Percentiles rank a stretch among this genome's conserved stretches.
phyloP scores from a whole-genome alignment of 805 yeast species.

The Wickerhamomyces chambardii region DNA sequence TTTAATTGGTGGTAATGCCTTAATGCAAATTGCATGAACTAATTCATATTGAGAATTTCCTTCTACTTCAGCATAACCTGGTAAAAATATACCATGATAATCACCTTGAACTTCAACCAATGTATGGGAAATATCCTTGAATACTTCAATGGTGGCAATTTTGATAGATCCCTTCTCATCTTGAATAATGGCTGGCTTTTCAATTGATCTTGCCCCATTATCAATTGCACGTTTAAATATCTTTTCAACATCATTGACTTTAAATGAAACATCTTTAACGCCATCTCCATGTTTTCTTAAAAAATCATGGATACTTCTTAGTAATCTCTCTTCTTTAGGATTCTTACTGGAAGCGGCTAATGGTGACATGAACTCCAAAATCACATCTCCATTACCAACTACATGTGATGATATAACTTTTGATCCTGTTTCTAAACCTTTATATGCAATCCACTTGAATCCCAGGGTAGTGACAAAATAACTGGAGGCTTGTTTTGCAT shows the following conservation, averaged over 20 bases:
- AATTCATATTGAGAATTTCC: slow-evolving; percentile 1
- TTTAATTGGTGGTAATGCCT: slow-evolving; percentile 24
- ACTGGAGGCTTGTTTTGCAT: slow-evolving; percentile 55
- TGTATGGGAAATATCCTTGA: slow-evolving; percentile 66
- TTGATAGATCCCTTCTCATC: slow-evolving; percentile 45
- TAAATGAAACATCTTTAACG: slow-evolving; percentile 67
- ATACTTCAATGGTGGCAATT: slow-evolving; percentile 40
- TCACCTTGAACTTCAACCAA: slow-evolving; percentile 35
- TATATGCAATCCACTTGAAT: slow-evolving; percentile 51
- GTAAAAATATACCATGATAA: slow-evolving; percentile 37
- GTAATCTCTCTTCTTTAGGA: slow-evolving; percentile 5
- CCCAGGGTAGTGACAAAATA: slow-evolving; percentile 51
- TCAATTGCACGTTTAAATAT: slow-evolving; percentile 36
- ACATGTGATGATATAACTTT: slow-evolving; percentile 49
- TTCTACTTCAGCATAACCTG: slow-evolving; percentile 27
- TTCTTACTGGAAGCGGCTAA: slow-evolving; percentile 18
- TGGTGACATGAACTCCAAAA: slow-evolving; percentile 36
- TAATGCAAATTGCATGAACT: slow-evolving; percentile 2
- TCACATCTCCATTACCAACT: slow-evolving; percentile 43
- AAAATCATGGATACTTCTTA: slow-evolving; percentile 34
- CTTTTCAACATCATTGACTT: slow-evolving; percentile 40
- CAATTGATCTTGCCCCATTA: slow-evolving; percentile 40
- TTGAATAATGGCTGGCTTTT: slow-evolving; percentile 16
- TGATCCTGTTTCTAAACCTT: slow-evolving; percentile 64
- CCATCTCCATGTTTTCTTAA: slow-evolving; percentile 64